phyloP scores from a whole-genome alignment of 2,329 filamentous ascomycete genomes.

The Hypoxylon sp. region DNA sequence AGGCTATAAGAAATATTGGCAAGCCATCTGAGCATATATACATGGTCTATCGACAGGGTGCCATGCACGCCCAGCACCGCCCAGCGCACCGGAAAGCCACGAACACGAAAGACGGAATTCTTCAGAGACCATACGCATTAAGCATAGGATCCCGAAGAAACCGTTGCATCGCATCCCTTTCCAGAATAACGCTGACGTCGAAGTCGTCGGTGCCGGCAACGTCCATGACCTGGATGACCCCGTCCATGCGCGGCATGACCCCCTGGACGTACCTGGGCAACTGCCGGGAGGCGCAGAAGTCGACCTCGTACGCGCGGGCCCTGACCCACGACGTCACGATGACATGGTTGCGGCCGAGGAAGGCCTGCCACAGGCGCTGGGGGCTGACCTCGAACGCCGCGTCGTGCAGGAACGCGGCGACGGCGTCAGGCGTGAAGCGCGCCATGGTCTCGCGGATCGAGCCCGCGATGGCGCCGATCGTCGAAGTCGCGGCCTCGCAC shows the following conservation, averaged over 20 bases:
- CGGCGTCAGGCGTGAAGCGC: constrained; percentile 48
- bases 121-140: constrained; percentile 27
- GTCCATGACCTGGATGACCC: constrained; percentile 53
- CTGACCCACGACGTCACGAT: constrained; percentile 56
- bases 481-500: constrained; percentile 13
- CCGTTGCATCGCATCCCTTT: constrained; percentile 34
- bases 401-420: constrained; percentile 53
- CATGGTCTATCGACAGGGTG: too few species aligned
- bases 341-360: constrained; percentile 52
- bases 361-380: constrained; percentile 57
- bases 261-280: constrained; percentile 49
- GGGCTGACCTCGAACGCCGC: constrained; percentile 53
- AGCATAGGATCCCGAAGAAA: constrained; percentile 40
- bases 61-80: too few species aligned
- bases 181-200: constrained; percentile 49
- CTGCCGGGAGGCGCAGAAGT: constrained; percentile 45
- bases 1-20: too few species aligned
- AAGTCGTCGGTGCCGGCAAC: constrained; percentile 43
- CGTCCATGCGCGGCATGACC: constrained; percentile 53
- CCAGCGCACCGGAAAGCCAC: neutral
- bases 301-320: constrained; percentile 50
- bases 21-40: too few species aligned
- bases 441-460: constrained; percentile 48
- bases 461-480: constrained; percentile 41
- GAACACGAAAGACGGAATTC: neutral